phyloP scores from a whole-genome alignment of 2,329 filamentous ascomycete species.

The Colletotrichum tropicicola region DNA sequence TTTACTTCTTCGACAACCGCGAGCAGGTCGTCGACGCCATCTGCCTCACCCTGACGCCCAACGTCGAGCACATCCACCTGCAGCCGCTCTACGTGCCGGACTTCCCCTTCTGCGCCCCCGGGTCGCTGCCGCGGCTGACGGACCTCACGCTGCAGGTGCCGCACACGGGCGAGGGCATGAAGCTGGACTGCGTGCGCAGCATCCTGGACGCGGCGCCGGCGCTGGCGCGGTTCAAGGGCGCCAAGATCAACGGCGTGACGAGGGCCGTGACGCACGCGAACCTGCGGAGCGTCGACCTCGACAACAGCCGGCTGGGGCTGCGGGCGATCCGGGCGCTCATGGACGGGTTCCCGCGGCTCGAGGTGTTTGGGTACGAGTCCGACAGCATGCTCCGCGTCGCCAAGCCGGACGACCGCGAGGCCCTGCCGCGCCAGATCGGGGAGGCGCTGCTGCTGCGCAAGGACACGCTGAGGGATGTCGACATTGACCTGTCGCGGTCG shows the following conservation, averaged over 20 bases:
- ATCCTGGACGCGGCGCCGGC: slow-evolving; percentile 3
- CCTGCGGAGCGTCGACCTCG: background rate
- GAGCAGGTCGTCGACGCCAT: background rate
- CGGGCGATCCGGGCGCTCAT: background rate
- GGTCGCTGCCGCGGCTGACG: background rate
- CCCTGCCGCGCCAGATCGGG: background rate
- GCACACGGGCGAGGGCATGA: background rate
- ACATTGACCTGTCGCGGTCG: background rate
- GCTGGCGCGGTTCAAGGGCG: background rate
- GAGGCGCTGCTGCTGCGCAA: background rate
- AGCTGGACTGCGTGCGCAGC: background rate
- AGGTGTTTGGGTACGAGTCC: background rate
- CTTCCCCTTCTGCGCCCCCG: slow-evolving; percentile 1
- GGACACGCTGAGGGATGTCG: background rate
- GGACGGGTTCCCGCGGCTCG: background rate
- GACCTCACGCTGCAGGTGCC: background rate
- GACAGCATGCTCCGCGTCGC: background rate
- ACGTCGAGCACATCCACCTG: slow-evolving; percentile 3
- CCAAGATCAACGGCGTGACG: background rate
- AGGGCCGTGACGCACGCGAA: background rate
- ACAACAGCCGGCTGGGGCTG: background rate
- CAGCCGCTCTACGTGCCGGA: background rate
- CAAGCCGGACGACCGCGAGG: background rate
- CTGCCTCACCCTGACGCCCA: background rate
- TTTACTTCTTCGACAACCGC: background rate